These are phyloP conservation scores for Microsporum canis DNA, from an alignment of 2,329 filamentous ascomycete genomes.

Conservation along the genomic window DNA sequence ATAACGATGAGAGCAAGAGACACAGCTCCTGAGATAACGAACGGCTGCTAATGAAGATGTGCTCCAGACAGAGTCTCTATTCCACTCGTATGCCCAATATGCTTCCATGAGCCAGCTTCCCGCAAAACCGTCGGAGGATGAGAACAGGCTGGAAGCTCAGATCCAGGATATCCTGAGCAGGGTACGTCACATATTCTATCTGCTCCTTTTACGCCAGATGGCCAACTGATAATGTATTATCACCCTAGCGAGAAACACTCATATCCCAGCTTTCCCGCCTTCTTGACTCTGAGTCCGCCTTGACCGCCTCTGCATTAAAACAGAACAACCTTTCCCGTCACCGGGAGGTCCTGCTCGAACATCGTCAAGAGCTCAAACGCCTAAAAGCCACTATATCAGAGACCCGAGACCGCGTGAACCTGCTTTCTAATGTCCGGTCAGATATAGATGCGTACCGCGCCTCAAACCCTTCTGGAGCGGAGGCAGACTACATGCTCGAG, in stretches of 20 bases:
- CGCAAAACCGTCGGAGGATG: slow-evolving; percentile 73
- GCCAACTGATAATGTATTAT: neutral
- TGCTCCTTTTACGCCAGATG: neutral
- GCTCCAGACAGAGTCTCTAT: slow-evolving; percentile 61
- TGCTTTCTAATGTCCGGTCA: slow-evolving; percentile 78
- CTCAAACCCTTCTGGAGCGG: slow-evolving; percentile 66
- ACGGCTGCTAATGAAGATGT: neutral
- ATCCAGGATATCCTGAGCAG: slow-evolving; percentile 75
- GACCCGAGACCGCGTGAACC: slow-evolving; percentile 74
- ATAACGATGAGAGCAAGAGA: neutral
- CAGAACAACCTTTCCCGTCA: slow-evolving; percentile 90
- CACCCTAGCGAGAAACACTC: slow-evolving; percentile 60
- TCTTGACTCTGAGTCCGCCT: slow-evolving; percentile 79
- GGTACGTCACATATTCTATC: slow-evolving; percentile 36
- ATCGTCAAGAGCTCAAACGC: slow-evolving; percentile 69
- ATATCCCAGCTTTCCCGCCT: slow-evolving; percentile 75
- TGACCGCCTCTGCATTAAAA: slow-evolving; percentile 86
- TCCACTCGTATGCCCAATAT: slow-evolving; percentile 75
- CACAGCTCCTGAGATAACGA: neutral
- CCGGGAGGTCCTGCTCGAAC: slow-evolving; percentile 77
- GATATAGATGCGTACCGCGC: slow-evolving; percentile 85
- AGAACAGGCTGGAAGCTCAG: slow-evolving; percentile 65
- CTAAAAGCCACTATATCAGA: slow-evolving; percentile 63
- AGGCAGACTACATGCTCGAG: slow-evolving; percentile 94
- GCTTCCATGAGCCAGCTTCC: slow-evolving; percentile 68